Conservation (phyloP, 495 filamentous ascomycete genomes). For the Aspergillus asperescens region DNA sequence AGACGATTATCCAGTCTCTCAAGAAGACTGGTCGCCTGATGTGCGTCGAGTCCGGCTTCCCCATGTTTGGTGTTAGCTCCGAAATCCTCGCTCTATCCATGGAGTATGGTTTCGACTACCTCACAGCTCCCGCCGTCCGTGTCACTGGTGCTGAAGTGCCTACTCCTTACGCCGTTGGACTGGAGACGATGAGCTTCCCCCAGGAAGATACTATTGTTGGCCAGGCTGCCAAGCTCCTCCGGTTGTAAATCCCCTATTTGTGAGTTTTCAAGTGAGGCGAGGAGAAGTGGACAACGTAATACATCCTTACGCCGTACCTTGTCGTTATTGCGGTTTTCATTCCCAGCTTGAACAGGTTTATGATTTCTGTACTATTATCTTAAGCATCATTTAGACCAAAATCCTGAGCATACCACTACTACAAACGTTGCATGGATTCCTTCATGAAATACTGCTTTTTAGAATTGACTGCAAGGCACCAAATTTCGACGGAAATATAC, state of each 20-base stretch:
- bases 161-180: constrained; percentile 80
- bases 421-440: no score
- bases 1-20: constrained; percentile 89
- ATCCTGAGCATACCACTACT: constrained; percentile 5
- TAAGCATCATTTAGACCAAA: constrained; percentile 19
- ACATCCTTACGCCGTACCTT: constrained; percentile 34
- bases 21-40: constrained; percentile 96
- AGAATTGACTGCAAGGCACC: not conserved
- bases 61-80: constrained; percentile 82
- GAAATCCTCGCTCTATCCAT: constrained; percentile 91
- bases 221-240: constrained; percentile 77
- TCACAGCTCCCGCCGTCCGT: constrained; percentile 86
- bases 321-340: constrained; percentile 8
- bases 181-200: constrained; percentile 92
- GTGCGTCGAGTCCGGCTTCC: constrained; percentile 92
- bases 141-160: constrained; percentile 95
- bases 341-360: constrained; percentile 23
- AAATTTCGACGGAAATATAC: no score
- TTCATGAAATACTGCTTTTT: not conserved
- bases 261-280: constrained; percentile 12
- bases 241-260: constrained; percentile 49
- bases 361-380: constrained; percentile 41
- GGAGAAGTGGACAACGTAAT: constrained; percentile 23
- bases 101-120: constrained; percentile 98
- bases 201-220: constrained; percentile 75